A percentile compares a stretch with the other conserved stretches of the same genome.
phyloP scores from a whole-genome alignment of 768 basidiomycete genomes.

The Boletus reticuloceps region DNA sequence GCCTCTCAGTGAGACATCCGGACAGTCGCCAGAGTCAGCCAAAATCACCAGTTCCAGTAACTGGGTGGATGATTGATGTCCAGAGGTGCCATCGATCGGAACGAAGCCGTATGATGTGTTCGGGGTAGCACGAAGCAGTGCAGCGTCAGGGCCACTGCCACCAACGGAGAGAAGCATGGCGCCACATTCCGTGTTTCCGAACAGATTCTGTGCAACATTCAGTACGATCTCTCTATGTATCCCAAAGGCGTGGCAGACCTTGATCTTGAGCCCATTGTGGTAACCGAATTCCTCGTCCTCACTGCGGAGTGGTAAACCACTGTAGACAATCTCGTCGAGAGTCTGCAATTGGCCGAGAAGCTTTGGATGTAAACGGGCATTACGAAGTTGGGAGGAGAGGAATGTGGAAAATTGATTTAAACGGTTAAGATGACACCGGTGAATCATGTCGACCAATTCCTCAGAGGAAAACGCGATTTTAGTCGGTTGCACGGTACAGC shows the following conservation, averaged over 20 bases:
- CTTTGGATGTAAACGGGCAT: slow-evolving; percentile 56
- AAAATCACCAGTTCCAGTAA: slow-evolving; percentile 71
- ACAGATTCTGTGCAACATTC: slow-evolving; percentile 55
- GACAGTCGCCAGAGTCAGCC: slow-evolving; percentile 66
- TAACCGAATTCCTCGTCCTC: slow-evolving; percentile 76
- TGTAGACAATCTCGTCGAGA: slow-evolving; percentile 64
- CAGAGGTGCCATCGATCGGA: slow-evolving; percentile 47
- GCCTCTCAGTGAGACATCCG: slow-evolving; percentile 53
- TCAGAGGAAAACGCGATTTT: slow-evolving; percentile 60
- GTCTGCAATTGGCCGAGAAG: slow-evolving; percentile 53
- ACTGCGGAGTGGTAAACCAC: slow-evolving; percentile 57
- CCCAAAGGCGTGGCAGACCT: slow-evolving; percentile 40
- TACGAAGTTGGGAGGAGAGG: slow-evolving; percentile 60
- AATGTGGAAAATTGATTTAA: slow-evolving; percentile 74
- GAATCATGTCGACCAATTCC: slow-evolving; percentile 72
- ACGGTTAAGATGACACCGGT: slow-evolving; percentile 64
- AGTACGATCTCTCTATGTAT: slow-evolving; percentile 15
- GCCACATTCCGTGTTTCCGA: slow-evolving; percentile 80
- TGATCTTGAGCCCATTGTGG: slow-evolving; percentile 59
- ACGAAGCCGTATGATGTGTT: slow-evolving; percentile 67
- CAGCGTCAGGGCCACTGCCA: slow-evolving; percentile 47
- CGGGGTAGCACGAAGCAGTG: slow-evolving; percentile 55
- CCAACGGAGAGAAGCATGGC: slow-evolving; percentile 65
- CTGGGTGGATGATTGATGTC: slow-evolving; percentile 52
- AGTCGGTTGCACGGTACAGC: slow-evolving; percentile 72